Percentiles rank a stretch among this genome's conserved stretches.
Evolutionary conservation across 495 filamentous ascomycete species (phyloP).

Genomic region (Bacidia gigantensis): DNA sequence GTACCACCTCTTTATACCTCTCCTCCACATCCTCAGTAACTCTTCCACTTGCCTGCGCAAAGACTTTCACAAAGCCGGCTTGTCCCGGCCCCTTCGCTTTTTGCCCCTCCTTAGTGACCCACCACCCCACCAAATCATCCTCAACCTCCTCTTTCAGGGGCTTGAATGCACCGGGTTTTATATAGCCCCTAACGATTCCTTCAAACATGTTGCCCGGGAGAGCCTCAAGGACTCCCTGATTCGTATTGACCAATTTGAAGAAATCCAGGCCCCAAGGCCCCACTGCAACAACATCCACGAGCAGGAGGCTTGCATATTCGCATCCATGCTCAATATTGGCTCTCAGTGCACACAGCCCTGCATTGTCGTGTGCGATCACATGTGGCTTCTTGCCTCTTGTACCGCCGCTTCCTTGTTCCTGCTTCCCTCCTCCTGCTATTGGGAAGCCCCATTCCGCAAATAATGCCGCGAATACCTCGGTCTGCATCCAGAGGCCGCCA

Average conservation of each 20-base stretch:
- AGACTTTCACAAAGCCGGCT: constrained; percentile 19
- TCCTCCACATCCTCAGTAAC: constrained; percentile 6
- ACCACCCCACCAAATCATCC: constrained; percentile 20
- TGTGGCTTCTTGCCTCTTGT: constrained; percentile 19
- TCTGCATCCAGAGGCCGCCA: constrained; percentile 19
- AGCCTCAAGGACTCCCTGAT: constrained; percentile 19
- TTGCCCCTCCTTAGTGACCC: constrained; percentile 14
- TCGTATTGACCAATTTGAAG: constrained; percentile 23
- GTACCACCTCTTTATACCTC: constrained; percentile 3
- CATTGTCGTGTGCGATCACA: constrained; percentile 26
- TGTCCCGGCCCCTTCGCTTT: constrained; percentile 10
- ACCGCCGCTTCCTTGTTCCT: not conserved
- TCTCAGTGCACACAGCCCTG: constrained; percentile 22
- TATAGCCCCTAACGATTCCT: constrained; percentile 23
- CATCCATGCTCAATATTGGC: constrained; percentile 20
- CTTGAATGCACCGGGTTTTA: constrained; percentile 19
- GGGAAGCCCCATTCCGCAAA: constrained; percentile 17
- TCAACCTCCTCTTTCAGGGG: constrained; percentile 15
- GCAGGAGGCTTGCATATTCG: constrained; percentile 21
- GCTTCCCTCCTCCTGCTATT: not conserved
- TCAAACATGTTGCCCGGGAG: constrained; percentile 21
- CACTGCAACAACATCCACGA: constrained; percentile 26
- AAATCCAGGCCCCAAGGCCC: constrained; percentile 23
- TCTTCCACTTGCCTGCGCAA: constrained; percentile 14
- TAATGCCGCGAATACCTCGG: constrained; percentile 22